Evolutionary conservation across 345 rosid genomes (phyloP), one percentile per base, ranked within the genome.

Genomic region (Firmiana major): DNA sequence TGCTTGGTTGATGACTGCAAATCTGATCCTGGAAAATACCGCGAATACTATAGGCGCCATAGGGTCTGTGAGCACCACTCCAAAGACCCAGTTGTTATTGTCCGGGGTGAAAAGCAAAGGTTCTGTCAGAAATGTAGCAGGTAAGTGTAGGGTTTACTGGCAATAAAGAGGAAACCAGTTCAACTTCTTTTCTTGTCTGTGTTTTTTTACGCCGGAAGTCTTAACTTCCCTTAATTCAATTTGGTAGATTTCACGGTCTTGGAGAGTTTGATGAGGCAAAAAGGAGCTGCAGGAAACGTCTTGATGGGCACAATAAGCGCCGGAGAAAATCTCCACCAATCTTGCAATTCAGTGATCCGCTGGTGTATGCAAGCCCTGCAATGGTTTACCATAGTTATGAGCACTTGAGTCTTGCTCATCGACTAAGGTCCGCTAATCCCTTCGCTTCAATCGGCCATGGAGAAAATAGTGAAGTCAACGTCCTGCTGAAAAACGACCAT

Each of bases 201-300:
- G 9, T 21, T 21, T 57, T 21, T 57, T 9, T 6, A 57, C 9
- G 4, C 40, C 8, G 42, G 42, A 0, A 40, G 7, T 40, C 42
- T 40, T 6, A 40, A 6, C 42, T 40, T 57, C 62, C 13, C 31
- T 58, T 12, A 0, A 12, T 60, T 62, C 19, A 28, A 31, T 71
- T 63, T 63, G 49, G 28, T 42, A 79, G 87, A 79, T 82, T 84
- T 84, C 85, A 82, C 60, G 60, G 22, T 40, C 42, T 40, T 7
- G 42, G 6, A 84, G 8, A 84, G 73, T 81, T 84, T 79, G 87
- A 84, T 84, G 85, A 81, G 74, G 87, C 78, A 28, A 84, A 84
- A 77, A 81, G 83, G 77, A 81, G 87, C 76, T 81, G 87, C 78
- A 79, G 87, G 75, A 84, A 84, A 69, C 83, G 85, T 46, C 83